Base-by-base conservation (phyloP, 1,139 yeast genomes). In the Pichia kudriavzevii region DNA sequence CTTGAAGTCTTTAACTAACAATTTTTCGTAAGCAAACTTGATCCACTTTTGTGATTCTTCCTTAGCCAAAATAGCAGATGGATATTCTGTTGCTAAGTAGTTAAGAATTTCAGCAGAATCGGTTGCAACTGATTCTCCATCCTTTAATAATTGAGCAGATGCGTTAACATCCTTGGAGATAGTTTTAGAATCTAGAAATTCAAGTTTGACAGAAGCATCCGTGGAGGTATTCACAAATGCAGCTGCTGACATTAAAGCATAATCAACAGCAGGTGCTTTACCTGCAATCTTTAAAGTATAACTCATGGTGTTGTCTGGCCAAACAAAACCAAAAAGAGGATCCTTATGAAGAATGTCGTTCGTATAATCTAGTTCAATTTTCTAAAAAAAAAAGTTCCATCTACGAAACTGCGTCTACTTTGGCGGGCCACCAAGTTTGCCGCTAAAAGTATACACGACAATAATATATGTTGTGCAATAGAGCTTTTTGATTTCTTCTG, bases 1-100 rank as follows among this genome's bases (percentile, higher is more conserved):
- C 65, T 85, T 85, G 70, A 91, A 91, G 63, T 91, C 93, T 66
- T 83, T 85, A 56, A 80, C 72, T 37, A 79, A 67, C 45, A 87
- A 70, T 51, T 81, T 76, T 38, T 74, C 74, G 47, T 70, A 64
- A 28, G 94, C 85, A 50, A 79, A 69, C 41, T 73, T 67, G 51
- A 73, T 60, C 95, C 95, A 85, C 45, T 73, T 61, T 35, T 67
- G 61, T 13, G 69, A 56, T 12, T 66, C 66, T 8, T 52, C 55
- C 30, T 57, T 53, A 27, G 56, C 58, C 22, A 56, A 55, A 12
- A 61, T 44, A 35, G 61, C 46, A 13, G 56, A 43, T 11, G 80
- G 72, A 52, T 61, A 74, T 45, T 64, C 61, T 25, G 61, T 61
- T 19, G 72, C 67, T 33, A 79, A 61, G n/a, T 30, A 32, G 27